Conservation (phyloP, 2,329 filamentous ascomycete species). For the Didymella pomorum region DNA sequence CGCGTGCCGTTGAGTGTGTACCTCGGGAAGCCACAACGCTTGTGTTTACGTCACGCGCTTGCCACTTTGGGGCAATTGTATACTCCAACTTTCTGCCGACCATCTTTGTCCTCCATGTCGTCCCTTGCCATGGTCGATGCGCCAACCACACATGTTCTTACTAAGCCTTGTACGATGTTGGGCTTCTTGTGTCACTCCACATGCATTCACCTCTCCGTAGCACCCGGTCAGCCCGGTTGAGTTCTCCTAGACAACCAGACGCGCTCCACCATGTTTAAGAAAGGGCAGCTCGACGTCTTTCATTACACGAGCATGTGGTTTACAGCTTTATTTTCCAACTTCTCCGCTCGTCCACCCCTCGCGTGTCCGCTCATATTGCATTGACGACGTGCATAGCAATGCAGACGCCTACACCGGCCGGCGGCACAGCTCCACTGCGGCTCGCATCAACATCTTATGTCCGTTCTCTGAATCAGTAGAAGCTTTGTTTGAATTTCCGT, state of each 20-base stretch:
- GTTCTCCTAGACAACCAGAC: background rate
- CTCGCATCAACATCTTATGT: no score
- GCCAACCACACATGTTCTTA: background rate
- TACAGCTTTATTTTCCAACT: background rate
- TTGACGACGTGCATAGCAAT: background rate
- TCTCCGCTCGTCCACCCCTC: background rate
- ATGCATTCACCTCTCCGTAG: background rate
- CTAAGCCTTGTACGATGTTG: background rate
- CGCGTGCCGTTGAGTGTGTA: slow-evolving; percentile 14
- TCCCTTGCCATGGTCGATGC: background rate
- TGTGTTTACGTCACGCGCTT: slow-evolving; percentile 21
- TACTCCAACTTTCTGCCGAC: slow-evolving; percentile 3
- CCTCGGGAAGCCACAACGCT: slow-evolving; percentile 8
- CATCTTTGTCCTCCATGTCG: slow-evolving; percentile 3
- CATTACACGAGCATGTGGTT: background rate
- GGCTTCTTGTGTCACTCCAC: background rate
- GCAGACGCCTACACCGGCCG: background rate
- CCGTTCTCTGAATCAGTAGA: background rate
- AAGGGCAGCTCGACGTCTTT: background rate
- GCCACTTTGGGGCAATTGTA: slow-evolving; percentile 9
- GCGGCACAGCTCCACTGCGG: no score
- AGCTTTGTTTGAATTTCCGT: background rate
- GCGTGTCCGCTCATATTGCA: background rate
- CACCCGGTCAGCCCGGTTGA: background rate
- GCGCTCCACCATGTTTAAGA: background rate